phyloP scores from a whole-genome alignment of 192 early-diverging fungal genomes.

The Coemansia asiatica region DNA sequence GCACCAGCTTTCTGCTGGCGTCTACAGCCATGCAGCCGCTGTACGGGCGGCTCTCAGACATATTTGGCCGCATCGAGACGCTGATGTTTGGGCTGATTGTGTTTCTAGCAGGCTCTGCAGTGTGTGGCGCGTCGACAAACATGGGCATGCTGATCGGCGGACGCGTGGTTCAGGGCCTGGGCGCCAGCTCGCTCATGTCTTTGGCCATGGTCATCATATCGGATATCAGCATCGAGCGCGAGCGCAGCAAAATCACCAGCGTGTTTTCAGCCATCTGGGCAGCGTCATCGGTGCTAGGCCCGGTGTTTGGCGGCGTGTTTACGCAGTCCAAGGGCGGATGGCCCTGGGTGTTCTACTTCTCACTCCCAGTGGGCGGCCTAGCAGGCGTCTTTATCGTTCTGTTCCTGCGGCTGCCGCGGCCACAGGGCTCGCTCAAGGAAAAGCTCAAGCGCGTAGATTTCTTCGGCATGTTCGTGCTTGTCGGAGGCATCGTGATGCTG shows the following conservation, averaged over 20 bases:
- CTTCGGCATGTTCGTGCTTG: constrained; percentile 57
- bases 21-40: constrained; percentile 74
- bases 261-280: constrained; percentile 61
- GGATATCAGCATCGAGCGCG: constrained; percentile 56
- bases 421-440: constrained; percentile 37
- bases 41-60: constrained; percentile 77
- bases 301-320: constrained; percentile 69
- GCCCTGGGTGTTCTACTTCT: constrained; percentile 67
- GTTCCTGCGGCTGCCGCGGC: constrained; percentile 56
- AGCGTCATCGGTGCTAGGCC: constrained; percentile 65
- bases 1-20: constrained; percentile 65
- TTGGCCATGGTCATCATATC: constrained; percentile 65
- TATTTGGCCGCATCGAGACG: constrained; percentile 72
- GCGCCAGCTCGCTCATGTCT: constrained; percentile 65
- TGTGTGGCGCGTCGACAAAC: constrained; percentile 54
- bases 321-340: constrained; percentile 60
- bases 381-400: constrained; percentile 41
- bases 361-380: constrained; percentile 48
- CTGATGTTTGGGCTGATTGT: constrained; percentile 56
- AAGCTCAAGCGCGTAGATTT: constrained; percentile 68
- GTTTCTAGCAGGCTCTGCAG: constrained; percentile 57
- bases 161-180: constrained; percentile 67
- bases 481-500: constrained; percentile 56
- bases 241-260: constrained; percentile 29
- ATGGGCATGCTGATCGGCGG: constrained; percentile 68